A percentile compares a stretch with the other conserved stretches of the same genome.
phyloP scores from a whole-genome alignment of 352 stramenopile species.

The Globisporangium emineosum region DNA sequence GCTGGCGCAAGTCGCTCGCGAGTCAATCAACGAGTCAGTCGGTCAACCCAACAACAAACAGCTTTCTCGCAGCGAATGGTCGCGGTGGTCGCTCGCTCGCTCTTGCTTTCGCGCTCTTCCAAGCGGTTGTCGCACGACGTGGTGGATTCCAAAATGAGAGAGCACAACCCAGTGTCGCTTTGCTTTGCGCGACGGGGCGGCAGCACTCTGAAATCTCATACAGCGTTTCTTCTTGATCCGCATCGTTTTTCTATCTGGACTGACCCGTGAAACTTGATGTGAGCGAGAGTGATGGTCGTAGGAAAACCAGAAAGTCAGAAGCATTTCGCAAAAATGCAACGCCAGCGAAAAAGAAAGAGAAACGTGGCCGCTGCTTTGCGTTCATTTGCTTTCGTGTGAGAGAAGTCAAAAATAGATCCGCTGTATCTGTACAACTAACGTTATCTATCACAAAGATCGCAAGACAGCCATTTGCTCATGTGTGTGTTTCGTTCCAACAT shows the following conservation, averaged over 20 bases:
- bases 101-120: constrained; percentile 3
- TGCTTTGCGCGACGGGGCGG: constrained; percentile 2
- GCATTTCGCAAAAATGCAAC: background rate
- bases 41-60: background rate
- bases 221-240: background rate
- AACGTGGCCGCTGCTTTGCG: background rate
- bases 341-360: background rate
- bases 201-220: background rate
- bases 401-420: background rate
- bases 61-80: background rate
- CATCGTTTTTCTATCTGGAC: background rate
- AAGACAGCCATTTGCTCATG: no score
- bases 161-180: background rate
- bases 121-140: constrained; percentile 9
- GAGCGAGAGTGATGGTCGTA: background rate
- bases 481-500: background rate
- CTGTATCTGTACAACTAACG: no score
- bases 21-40: background rate
- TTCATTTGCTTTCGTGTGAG: background rate
- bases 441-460: no score
- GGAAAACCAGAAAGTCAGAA: constrained; percentile 1
- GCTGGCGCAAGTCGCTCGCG: background rate
- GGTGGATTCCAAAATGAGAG: constrained; percentile 11
- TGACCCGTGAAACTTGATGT: background rate
- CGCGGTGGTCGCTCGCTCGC: background rate